Evolutionary conservation across 1,139 yeast genomes (phyloP).

Genomic region (Pichia cactophila): DNA sequence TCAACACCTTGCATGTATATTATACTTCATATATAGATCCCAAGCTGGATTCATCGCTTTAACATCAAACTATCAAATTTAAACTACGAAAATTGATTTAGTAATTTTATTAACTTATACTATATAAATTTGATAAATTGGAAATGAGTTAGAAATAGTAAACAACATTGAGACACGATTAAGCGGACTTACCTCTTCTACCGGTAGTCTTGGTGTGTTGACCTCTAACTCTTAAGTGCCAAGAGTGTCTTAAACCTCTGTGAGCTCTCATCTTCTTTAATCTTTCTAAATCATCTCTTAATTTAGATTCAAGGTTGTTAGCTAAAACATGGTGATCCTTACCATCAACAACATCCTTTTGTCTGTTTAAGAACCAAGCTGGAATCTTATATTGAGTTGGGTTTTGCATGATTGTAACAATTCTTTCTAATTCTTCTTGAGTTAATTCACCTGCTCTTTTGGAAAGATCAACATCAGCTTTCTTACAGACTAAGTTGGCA

Average conservation of each 20-base stretch:
- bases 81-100: background rate
- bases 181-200: slow-evolving; percentile 64
- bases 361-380: slow-evolving; percentile 99
- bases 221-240: slow-evolving; percentile 97
- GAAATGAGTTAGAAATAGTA: background rate
- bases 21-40: background rate
- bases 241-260: slow-evolving; percentile 99
- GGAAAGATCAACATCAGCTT: slow-evolving; percentile 97
- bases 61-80: background rate
- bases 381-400: slow-evolving; percentile 99
- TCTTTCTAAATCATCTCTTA: slow-evolving; percentile 99
- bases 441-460: slow-evolving; percentile 99
- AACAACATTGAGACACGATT: slow-evolving; percentile 10
- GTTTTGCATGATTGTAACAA: slow-evolving; percentile 99
- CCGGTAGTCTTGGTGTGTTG: slow-evolving; percentile 99
- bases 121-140: background rate
- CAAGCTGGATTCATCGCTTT: background rate
- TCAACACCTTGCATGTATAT: background rate
- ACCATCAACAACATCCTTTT: slow-evolving; percentile 97
- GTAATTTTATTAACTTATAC: background rate
- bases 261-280: slow-evolving; percentile 99
- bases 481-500: slow-evolving; percentile 99
- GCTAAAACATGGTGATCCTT: slow-evolving; percentile 99
- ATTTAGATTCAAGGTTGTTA: slow-evolving; percentile 97
- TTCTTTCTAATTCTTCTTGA: slow-evolving; percentile 99